Evolutionary conservation across 495 filamentous ascomycete genomes (phyloP).

Genomic region (Neurospora sp.): DNA sequence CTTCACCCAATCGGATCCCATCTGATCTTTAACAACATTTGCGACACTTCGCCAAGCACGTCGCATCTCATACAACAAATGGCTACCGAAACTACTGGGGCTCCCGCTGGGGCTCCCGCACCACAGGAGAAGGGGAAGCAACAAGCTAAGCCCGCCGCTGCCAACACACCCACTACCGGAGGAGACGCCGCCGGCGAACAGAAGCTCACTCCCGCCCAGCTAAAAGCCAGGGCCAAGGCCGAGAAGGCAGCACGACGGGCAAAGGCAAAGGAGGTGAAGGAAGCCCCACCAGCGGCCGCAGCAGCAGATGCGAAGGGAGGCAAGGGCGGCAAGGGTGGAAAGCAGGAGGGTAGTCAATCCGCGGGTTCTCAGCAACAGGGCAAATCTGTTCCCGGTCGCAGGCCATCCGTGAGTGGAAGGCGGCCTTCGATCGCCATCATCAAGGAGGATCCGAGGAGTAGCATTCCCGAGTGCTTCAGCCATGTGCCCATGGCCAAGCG

Average conservation of each 20-base stretch:
- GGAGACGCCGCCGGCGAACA: conserved; percentile 7
- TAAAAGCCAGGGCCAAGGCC: conserved; percentile 69
- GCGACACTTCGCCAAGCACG: background rate
- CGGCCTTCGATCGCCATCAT: conserved; percentile 35
- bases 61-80: conserved; percentile 6
- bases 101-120: conserved; percentile 7
- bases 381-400: conserved; percentile 24
- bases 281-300: conserved; percentile 4
- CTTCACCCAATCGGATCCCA: background rate
- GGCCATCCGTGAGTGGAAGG: conserved; percentile 26
- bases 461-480: conserved; percentile 62
- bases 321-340: conserved; percentile 34
- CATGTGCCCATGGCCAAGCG: conserved; percentile 73
- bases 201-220: conserved; percentile 53
- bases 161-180: conserved; percentile 2
- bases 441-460: conserved; percentile 35
- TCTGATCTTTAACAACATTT: background rate
- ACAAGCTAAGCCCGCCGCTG: background rate
- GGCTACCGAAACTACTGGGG: conserved; percentile 15
- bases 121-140: background rate
- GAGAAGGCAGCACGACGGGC: conserved; percentile 69
- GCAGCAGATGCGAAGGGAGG: conserved; percentile 26
- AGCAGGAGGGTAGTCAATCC: conserved; percentile 34
- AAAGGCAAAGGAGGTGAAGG: conserved; percentile 43
- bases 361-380: conserved; percentile 17